A percentile compares a stretch with the other conserved stretches of the same genome.
These are phyloP conservation scores for Pythium sp. DNA, from an alignment of 352 stramenopile species.

Conservation along the genomic window DNA sequence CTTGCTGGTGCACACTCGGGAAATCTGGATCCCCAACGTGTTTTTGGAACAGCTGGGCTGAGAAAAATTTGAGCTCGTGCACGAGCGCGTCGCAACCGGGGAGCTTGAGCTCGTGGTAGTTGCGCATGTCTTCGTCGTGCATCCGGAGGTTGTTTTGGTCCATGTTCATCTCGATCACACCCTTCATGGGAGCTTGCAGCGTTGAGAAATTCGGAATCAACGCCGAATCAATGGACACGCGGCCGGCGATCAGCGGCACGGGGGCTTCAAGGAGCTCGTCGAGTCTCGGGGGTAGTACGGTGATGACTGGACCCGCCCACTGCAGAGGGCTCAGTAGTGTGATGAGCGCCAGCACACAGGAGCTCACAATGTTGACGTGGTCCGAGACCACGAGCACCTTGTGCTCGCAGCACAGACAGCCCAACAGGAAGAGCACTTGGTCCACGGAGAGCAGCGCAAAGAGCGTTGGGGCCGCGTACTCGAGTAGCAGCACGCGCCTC, in stretches of 20 bases:
- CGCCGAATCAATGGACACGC: slow-evolving; percentile 53
- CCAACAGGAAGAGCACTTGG: slow-evolving; percentile 74
- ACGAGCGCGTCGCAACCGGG: slow-evolving; percentile 69
- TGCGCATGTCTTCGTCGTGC: slow-evolving; percentile 71
- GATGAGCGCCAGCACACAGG: slow-evolving; percentile 69
- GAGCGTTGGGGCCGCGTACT: slow-evolving; percentile 68
- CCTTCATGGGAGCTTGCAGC: slow-evolving; percentile 51
- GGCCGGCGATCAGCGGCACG: slow-evolving; percentile 74
- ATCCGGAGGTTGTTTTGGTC: slow-evolving; percentile 74
- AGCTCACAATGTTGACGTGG: slow-evolving; percentile 74
- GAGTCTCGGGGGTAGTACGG: slow-evolving; percentile 59
- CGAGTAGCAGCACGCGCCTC: slow-evolving; percentile 56
- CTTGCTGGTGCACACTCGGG: slow-evolving; percentile 61
- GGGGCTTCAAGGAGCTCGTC: slow-evolving; percentile 74
- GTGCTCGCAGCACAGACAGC: slow-evolving; percentile 69
- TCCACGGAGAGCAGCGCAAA: slow-evolving; percentile 76
- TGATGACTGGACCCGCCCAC: slow-evolving; percentile 78
- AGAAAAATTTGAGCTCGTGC: slow-evolving; percentile 60
- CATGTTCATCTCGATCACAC: slow-evolving; percentile 83
- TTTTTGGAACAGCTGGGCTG: slow-evolving; percentile 54
- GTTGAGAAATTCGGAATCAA: slow-evolving; percentile 54
- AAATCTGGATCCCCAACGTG: slow-evolving; percentile 51
- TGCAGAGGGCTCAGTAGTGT: slow-evolving; percentile 66
- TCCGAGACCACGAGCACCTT: slow-evolving; percentile 78
- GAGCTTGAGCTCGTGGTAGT: slow-evolving; percentile 75